Evolutionary conservation across 306 rosid species (phyloP).

Genomic region (Cucurbita moschata): DNA sequence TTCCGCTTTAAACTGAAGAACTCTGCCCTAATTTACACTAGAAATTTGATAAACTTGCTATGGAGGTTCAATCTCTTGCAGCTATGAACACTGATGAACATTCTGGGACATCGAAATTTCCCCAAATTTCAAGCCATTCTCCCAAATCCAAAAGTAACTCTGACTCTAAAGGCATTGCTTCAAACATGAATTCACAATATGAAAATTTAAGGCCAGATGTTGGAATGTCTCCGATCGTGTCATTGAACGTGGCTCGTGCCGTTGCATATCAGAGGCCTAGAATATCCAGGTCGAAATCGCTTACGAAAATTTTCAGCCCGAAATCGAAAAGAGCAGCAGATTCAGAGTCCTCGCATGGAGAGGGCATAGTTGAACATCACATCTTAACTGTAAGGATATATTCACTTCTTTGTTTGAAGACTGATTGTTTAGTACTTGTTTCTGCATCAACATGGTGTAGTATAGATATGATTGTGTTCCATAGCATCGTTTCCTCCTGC

Average conservation of each 20-base stretch:
- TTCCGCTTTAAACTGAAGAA: constrained; percentile 33
- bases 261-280: constrained; percentile 27
- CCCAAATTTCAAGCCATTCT: constrained; percentile 36
- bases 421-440: not conserved
- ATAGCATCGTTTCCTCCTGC: not conserved
- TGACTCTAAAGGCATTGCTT: constrained; percentile 30
- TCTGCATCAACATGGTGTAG: not conserved
- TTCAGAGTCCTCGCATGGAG: constrained; percentile 43
- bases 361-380: constrained; percentile 13
- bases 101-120: constrained; percentile 36
- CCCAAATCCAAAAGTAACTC: constrained; percentile 35
- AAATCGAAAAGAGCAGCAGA: constrained; percentile 35
- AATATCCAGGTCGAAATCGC: constrained; percentile 47
- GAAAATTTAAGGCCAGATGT: constrained; percentile 31
- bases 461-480: not conserved
- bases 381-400: constrained; percentile 25
- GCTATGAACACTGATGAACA: constrained; percentile 32
- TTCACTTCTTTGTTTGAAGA: not conserved
- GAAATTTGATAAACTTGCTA: constrained; percentile 24
- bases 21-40: constrained; percentile 15
- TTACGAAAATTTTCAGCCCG: constrained; percentile 26
- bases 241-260: constrained; percentile 26
- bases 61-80: constrained; percentile 28
- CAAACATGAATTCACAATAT: constrained; percentile 43
- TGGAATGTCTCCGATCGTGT: constrained; percentile 43